Conservation (phyloP, 305 asterid genomes). For the Rubia peregrina region DNA sequence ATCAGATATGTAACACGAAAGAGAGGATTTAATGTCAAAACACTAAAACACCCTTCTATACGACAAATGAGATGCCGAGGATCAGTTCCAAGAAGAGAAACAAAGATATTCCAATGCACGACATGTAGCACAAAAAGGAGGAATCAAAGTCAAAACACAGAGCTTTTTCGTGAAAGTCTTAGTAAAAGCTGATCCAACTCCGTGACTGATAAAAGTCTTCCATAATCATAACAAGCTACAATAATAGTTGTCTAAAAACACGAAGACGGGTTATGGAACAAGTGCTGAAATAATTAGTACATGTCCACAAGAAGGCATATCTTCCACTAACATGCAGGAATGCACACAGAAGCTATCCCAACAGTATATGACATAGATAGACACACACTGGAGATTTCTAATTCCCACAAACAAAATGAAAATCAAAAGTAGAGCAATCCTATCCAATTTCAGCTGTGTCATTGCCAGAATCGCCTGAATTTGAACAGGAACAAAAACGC, state of each 20-base stretch:
- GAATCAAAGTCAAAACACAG: background rate
- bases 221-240: background rate
- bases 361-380: background rate
- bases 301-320: background rate
- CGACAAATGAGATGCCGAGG: background rate
- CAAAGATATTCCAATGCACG: background rate
- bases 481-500: background rate
- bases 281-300: background rate
- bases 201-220: background rate
- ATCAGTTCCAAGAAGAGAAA: background rate
- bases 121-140: background rate
- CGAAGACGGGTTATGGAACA: background rate
- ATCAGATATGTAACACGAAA: background rate
- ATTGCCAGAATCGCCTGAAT: background rate
- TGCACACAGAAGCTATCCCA: background rate
- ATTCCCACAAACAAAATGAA: background rate
- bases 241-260: background rate
- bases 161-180: background rate
- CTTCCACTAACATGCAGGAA: background rate
- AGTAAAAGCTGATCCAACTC: background rate
- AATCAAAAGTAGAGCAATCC: background rate
- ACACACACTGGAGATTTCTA: background rate
- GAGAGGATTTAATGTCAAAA: no score
- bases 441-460: background rate
- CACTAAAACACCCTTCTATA: background rate